phyloP scores from a whole-genome alignment of 495 filamentous ascomycete genomes.

The Bacidia gigantensis region DNA sequence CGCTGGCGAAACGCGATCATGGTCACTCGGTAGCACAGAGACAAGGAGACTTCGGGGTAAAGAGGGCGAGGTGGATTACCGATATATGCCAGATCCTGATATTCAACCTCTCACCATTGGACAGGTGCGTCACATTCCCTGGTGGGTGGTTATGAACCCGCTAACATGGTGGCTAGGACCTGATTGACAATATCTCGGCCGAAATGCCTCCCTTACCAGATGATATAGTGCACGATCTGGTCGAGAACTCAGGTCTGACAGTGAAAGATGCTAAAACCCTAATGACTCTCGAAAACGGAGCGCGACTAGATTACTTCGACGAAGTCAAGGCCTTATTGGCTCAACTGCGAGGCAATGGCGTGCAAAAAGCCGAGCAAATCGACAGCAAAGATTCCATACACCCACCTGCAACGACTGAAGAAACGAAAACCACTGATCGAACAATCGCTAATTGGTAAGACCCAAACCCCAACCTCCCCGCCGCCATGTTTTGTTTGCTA shows the following conservation, averaged over 20 bases:
- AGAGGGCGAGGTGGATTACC: constrained; percentile 93
- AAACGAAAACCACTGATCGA: background rate
- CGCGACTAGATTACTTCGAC: constrained; percentile 70
- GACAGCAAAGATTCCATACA: background rate
- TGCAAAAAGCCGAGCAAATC: background rate
- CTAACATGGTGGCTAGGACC: constrained; percentile 26
- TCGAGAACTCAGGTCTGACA: constrained; percentile 46
- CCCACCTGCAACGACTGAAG: background rate
- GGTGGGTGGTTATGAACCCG: background rate
- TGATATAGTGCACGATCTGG: constrained; percentile 44
- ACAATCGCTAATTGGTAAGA: constrained; percentile 22
- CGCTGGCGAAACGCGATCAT: constrained; percentile 83
- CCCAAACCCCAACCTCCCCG: background rate
- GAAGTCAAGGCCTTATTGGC: constrained; percentile 31
- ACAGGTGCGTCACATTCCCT: constrained; percentile 21
- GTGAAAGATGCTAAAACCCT: constrained; percentile 82
- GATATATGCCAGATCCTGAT: constrained; percentile 98
- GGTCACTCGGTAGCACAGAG: constrained; percentile 68
- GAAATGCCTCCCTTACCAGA: constrained; percentile 60
- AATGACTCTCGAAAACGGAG: constrained; percentile 62
- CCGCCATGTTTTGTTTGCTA: background rate
- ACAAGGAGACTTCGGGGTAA: constrained; percentile 70
- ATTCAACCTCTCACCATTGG: constrained; percentile 66
- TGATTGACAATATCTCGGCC: constrained; percentile 45
- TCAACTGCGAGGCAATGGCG: background rate